A percentile compares a stretch with the other conserved stretches of the same genome.
These are phyloP conservation scores for Saccharomyces hybrid DNA, from an alignment of 1,139 yeast species.

Conservation along the genomic window DNA sequence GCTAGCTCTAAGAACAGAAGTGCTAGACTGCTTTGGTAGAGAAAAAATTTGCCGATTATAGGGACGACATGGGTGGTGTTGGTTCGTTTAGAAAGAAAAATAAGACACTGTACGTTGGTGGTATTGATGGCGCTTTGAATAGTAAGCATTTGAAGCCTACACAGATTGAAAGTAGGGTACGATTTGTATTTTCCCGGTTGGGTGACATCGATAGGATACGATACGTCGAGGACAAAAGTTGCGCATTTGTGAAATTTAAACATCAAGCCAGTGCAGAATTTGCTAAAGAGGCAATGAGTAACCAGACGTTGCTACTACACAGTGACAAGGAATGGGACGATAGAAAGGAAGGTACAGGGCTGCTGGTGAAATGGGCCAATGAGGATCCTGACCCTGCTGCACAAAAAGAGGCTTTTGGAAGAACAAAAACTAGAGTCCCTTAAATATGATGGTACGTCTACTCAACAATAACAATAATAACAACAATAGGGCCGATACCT, in stretches of 20 bases:
- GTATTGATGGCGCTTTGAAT: slow-evolving; percentile 38
- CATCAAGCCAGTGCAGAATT: slow-evolving; percentile 76
- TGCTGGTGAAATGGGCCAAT: slow-evolving; percentile 80
- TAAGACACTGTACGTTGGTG: slow-evolving; percentile 72
- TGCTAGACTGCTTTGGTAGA: slow-evolving; percentile 79
- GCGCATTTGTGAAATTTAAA: slow-evolving; percentile 72
- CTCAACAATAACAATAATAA: neutral
- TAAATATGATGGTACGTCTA: slow-evolving; percentile 20
- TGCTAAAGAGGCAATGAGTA: slow-evolving; percentile 88
- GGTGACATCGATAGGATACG: slow-evolving; percentile 70
- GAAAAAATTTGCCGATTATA: slow-evolving; percentile 70
- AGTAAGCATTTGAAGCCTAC: slow-evolving; percentile 18
- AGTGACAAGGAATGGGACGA: slow-evolving; percentile 36
- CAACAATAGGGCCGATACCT: neutral
- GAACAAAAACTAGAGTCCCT: slow-evolving; percentile 19
- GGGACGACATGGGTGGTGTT: slow-evolving; percentile 93
- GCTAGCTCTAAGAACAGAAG: slow-evolving; percentile 46
- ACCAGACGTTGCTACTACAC: slow-evolving; percentile 55
- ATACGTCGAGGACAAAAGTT: slow-evolving; percentile 53
- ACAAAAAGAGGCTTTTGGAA: slow-evolving; percentile 42
- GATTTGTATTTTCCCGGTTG: slow-evolving; percentile 58
- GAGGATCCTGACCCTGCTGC: slow-evolving; percentile 80
- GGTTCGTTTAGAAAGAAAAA: slow-evolving; percentile 72
- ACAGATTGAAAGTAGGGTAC: slow-evolving; percentile 29
- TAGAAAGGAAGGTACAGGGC: slow-evolving; percentile 37